These are phyloP conservation scores for Xylaria castorea DNA, from an alignment of 495 filamentous ascomycete species.

Conservation along the genomic window DNA sequence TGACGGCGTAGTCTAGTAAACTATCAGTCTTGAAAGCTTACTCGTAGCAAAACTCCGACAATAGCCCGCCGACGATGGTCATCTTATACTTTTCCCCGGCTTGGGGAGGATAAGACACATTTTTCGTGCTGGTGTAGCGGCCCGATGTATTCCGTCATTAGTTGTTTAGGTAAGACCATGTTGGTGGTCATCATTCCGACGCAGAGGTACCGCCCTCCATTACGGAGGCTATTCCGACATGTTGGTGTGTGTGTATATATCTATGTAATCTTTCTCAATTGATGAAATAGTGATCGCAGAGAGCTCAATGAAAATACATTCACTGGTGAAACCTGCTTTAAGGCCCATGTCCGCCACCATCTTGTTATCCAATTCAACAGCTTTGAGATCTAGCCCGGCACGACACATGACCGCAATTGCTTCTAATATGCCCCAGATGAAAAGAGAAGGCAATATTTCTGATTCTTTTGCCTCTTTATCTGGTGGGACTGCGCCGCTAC, in stretches of 20 bases:
- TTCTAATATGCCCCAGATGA: conserved; percentile 30
- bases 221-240: background rate
- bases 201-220: conserved; percentile 9
- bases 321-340: background rate
- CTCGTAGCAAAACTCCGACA: background rate
- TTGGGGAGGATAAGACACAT: background rate
- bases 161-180: background rate
- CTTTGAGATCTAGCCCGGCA: background rate
- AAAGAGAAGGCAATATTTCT: conserved; percentile 75
- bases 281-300: background rate
- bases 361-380: background rate
- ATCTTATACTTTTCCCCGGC: background rate
- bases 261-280: background rate
- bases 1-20: background rate
- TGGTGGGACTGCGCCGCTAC: conserved; percentile 67
- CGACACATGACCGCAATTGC: conserved; percentile 28
- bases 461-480: conserved; percentile 84
- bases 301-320: background rate
- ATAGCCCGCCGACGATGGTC: background rate
- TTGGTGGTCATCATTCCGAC: conserved; percentile 12
- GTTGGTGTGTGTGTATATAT: background rate
- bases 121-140: background rate
- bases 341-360: background rate
- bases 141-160: background rate
- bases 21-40: background rate